phyloP scores from a whole-genome alignment of 306 rosid genomes.

The Rosa multiflora region DNA sequence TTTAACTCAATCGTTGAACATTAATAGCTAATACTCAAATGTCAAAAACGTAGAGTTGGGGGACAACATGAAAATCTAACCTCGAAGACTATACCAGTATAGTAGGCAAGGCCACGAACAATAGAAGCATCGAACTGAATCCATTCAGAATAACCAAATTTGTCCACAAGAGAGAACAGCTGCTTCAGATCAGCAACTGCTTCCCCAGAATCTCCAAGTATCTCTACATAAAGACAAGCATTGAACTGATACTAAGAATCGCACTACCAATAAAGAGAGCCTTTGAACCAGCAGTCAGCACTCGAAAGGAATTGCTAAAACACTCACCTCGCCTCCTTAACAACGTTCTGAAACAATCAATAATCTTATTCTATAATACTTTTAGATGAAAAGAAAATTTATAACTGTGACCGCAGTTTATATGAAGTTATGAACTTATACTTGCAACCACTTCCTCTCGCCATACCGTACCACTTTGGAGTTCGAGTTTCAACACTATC shows the following conservation, averaged over 20 bases:
- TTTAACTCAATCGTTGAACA: constrained; percentile 1
- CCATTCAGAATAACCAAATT: constrained; percentile 91
- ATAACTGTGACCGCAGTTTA: background rate
- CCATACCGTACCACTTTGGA: background rate
- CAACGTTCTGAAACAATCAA: background rate
- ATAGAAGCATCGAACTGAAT: constrained; percentile 91
- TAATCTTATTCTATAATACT: background rate
- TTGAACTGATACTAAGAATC: constrained; percentile 10
- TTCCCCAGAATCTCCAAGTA: constrained; percentile 70
- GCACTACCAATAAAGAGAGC: background rate
- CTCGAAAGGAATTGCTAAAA: background rate
- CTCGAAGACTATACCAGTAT: constrained; percentile 95
- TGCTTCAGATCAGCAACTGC: constrained; percentile 81
- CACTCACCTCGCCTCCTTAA: background rate
- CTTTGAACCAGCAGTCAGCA: background rate
- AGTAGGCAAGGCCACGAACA: constrained; percentile 98
- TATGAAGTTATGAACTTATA: too few species aligned
- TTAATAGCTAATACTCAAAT: constrained; percentile 18
- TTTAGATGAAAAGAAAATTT: background rate
- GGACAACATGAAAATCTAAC: constrained; percentile 41
- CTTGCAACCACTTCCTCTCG: background rate
- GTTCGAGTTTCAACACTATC: background rate
- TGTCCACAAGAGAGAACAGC: constrained; percentile 86
- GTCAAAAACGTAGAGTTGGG: background rate
- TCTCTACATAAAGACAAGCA: constrained; percentile 51